Evolutionary conservation across 257 asterid genomes (phyloP).

Genomic region (Euphrasia confusa): DNA sequence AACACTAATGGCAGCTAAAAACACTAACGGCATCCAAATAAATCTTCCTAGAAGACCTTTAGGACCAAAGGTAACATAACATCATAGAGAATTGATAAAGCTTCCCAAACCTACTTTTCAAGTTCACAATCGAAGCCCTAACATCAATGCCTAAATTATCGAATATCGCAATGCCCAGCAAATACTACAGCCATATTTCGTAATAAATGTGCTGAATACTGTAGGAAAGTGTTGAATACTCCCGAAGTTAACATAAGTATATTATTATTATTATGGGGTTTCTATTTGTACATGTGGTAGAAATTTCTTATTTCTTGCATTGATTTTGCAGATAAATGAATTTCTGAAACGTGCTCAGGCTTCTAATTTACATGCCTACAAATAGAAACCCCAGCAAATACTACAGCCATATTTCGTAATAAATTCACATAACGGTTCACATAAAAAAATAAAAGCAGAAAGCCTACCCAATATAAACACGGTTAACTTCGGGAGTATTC

Average conservation of each 20-base stretch:
- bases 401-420: neutral
- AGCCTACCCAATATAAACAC: constrained; percentile 91
- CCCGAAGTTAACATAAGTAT: no score
- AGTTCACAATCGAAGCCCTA: neutral
- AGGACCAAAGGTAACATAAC: neutral
- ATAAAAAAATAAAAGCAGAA: neutral
- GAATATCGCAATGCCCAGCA: constrained; percentile 8
- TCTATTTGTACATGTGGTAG: constrained; percentile 3
- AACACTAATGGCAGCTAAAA: neutral
- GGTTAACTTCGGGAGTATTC: constrained; percentile 88
- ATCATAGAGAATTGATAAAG: neutral
- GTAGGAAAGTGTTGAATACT: no score
- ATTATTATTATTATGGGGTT: neutral
- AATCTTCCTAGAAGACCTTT: constrained; percentile 8
- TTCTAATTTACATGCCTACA: constrained; percentile 89
- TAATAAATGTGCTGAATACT: no score
- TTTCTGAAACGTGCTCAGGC: constrained; percentile 95
- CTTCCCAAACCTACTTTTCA: constrained; percentile 8
- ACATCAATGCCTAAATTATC: constrained; percentile 7
- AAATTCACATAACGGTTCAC: constrained; percentile 1
- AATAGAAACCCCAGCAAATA: neutral
- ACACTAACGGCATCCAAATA: neutral
- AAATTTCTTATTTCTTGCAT: constrained; percentile 5
- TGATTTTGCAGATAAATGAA: constrained; percentile 67
- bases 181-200: neutral